Evolutionary conservation across 805 yeast species (phyloP), one percentile per base, ranked within the genome.

Genomic region (Metschnikowia anglica): DNA sequence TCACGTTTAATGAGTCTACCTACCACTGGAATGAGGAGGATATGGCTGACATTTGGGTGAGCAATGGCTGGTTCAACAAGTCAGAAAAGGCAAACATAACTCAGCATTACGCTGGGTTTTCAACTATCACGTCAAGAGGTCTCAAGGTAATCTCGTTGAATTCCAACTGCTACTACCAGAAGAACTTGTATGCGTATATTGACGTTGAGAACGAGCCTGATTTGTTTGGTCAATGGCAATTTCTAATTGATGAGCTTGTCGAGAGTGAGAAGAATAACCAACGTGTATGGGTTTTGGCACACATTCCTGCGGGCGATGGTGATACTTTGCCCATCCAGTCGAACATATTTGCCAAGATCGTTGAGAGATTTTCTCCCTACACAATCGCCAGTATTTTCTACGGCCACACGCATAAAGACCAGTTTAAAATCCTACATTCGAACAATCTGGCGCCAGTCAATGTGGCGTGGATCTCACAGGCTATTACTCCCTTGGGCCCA

Each of bases 211-310:
- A 73, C 15, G 68, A 77, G 43, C 77, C 80, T 9, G 88, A 83
- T 52, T 68, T 75, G 18, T 81, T 81, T 55, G 88, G 88, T 2
- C 79, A 76, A 51, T 68, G 83, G 65, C 62, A 74, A 50, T 84
- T 81, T 57, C 61, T 83, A 47, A 73, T 80, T 37, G 73, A 77
- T 41, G 88, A 84, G 63, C 66, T 83, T 39, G 59, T 74, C n/a
- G 82, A 73, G 37, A 72, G 83, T 49, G 89, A 83, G 60, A 44
- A 53, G 26, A 66, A 65, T 7, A 77, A 76, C 37, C 80, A 81
- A 60, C 68, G 84, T 54, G 89, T 80, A n/a, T 83, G 89, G 89
- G 70, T 83, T 44, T 70, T 81, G 52, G 79, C 85, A 16, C 89
- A 83, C 58, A 78, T 83, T 41, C 88, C 90, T 34, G 63, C 74